phyloP scores from a whole-genome alignment of 805 yeast genomes.

The Cyberlindnera meyerae region DNA sequence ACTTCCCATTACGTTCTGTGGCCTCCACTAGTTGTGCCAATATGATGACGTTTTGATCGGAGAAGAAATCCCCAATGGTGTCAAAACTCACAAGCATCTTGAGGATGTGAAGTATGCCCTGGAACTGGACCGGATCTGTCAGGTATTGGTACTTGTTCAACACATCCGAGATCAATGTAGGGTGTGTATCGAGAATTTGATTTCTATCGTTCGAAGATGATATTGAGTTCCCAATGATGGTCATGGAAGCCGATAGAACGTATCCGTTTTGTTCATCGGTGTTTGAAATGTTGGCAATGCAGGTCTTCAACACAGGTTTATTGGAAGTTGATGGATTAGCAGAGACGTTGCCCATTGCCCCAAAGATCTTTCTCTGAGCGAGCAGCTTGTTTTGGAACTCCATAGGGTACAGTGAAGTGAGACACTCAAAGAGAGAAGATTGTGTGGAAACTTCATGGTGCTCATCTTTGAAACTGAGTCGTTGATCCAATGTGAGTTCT shows the following conservation, averaged over 20 bases:
- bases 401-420: constrained; percentile 5
- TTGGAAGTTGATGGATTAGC: constrained; percentile 21
- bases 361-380: constrained; percentile 20
- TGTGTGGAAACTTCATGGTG: constrained; percentile 13
- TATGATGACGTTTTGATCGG: constrained; percentile 1
- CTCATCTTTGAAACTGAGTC: constrained; percentile 11
- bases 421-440: constrained; percentile 4
- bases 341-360: constrained; percentile 26
- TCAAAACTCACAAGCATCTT: constrained; percentile 16
- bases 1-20: constrained; percentile 18
- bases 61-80: constrained; percentile 15
- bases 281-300: constrained; percentile 2
- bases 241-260: constrained; percentile 16
- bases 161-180: constrained; percentile 11
- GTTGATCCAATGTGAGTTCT: constrained; percentile 15
- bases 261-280: constrained; percentile 19
- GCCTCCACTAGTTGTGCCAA: constrained; percentile 20
- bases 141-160: constrained; percentile 18
- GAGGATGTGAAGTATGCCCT: constrained; percentile 22
- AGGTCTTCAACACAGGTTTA: constrained; percentile 1
- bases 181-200: constrained; percentile 9
- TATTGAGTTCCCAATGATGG: constrained; percentile 25
- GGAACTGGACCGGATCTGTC: constrained; percentile 25
- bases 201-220: constrained; percentile 14
- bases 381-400: constrained; percentile 20